Evolutionary conservation across 2,329 filamentous ascomycete genomes (phyloP), one percentile per base, ranked within the genome.

Genomic region (Dactylellina cionopaga): DNA sequence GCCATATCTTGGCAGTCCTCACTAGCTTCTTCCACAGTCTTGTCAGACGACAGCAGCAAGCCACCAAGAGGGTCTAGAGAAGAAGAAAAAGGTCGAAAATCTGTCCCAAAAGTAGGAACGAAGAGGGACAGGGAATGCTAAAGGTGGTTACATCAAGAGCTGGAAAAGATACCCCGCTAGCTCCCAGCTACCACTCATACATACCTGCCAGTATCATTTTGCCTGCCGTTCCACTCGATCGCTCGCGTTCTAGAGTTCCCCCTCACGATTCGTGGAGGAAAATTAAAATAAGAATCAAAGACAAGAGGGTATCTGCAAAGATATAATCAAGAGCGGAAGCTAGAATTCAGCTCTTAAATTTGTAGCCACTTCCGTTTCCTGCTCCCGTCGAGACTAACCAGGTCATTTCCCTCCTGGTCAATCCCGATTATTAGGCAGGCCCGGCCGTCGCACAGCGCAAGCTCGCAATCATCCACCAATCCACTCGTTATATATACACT

Each of bases 141-240:
- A 51, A 64, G 66, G 66, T 56, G 58, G 66, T 71, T 63, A 58
- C 66, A 64, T 63, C 58, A 27, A 71, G 56, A 63, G 65, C 41
- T 71, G 58, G 58, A 71, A 62, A 59, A 58, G 58, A 70, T 71
- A 71, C 66, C 66, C 66, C 58, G 66, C 66, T 59, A 70, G 51
- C 66, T 64, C 33, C 66, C 51, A 71, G 58, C 52, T 71, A 62
- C 58, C 52, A 31, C 44, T 64, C 66, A 71, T 39, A 47, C 33
- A 71, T 43, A 51, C 31, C 65, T 70, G 65, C 65, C 62, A 62
- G 66, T 71, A 52, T 64, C 58, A 41, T 64, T 63, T 52, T 59
- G 24, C 43, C 33, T 33, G 33, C 37, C 22, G 22, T 19, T 10
- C 25, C 41, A 41, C 37, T 35, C 49, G 22, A 31, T 56, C 43